phyloP scores from a whole-genome alignment of 164 flowering plant genomes.

The Tinospora cordifolia region DNA sequence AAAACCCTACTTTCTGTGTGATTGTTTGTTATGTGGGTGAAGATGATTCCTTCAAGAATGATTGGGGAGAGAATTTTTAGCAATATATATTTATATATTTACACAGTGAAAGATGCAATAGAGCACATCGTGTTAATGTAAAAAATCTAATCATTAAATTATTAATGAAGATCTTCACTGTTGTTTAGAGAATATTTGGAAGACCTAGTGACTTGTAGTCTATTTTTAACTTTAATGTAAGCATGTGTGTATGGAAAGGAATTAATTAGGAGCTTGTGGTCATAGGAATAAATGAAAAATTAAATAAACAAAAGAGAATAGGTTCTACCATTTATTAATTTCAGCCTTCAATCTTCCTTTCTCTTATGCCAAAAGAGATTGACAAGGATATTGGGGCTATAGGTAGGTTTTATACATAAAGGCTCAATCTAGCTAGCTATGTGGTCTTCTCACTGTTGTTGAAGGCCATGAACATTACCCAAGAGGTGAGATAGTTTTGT shows the following conservation, averaged over 20 bases:
- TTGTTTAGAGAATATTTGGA: background rate
- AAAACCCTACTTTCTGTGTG: background rate
- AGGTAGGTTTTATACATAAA: background rate
- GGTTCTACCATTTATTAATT: background rate
- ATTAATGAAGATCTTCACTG: background rate
- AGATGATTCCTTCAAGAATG: constrained; percentile 1
- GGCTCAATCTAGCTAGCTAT: background rate
- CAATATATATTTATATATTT: background rate
- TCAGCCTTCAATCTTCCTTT: too few species aligned
- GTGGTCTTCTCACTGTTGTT: too few species aligned
- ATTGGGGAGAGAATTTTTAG: background rate
- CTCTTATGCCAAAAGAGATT: background rate
- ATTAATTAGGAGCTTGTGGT: background rate
- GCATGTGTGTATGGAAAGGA: background rate
- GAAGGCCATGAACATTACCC: too few species aligned
- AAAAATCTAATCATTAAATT: background rate
- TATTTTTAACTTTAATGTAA: background rate
- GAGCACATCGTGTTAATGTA: background rate
- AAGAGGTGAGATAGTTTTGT: too few species aligned
- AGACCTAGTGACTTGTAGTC: background rate
- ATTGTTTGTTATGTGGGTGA: constrained; percentile 1
- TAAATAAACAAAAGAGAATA: too few species aligned
- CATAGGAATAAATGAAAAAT: background rate
- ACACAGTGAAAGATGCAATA: background rate
- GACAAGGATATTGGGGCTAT: background rate